Percentiles rank a stretch among this genome's conserved stretches.
Conservation (phyloP, 352 stramenopile genomes). For the Pythium vanterpoolii region DNA sequence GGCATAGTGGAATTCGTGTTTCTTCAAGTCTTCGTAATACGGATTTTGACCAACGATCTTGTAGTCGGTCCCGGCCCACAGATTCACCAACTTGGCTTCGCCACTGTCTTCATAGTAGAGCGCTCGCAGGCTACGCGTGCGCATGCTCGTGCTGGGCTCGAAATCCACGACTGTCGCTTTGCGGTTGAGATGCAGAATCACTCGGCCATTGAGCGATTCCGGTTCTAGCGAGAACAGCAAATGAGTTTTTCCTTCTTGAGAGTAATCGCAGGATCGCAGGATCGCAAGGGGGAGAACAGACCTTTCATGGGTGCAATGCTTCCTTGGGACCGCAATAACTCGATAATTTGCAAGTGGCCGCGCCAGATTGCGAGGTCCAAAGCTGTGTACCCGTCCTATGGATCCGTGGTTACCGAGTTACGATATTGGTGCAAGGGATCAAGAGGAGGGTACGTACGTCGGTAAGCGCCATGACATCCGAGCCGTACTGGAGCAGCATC, state of each 20-base stretch:
- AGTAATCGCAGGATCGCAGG: not conserved
- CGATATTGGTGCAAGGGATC: not conserved
- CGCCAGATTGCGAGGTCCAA: slow-evolving; percentile 82
- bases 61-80: slow-evolving; percentile 82
- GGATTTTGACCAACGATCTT: slow-evolving; percentile 73
- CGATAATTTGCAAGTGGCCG: slow-evolving; percentile 80
- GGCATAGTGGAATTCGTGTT: slow-evolving; percentile 68
- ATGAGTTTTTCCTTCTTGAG: too few species aligned
- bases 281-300: slow-evolving; percentile 4
- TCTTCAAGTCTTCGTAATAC: slow-evolving; percentile 68
- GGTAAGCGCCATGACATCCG: slow-evolving; percentile 71
- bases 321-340: slow-evolving; percentile 74
- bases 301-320: slow-evolving; percentile 84
- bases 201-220: slow-evolving; percentile 72
- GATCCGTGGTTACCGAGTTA: not conserved
- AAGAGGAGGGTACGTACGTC: slow-evolving; percentile 35
- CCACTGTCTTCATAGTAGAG: slow-evolving; percentile 77
- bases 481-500: slow-evolving; percentile 81
- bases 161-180: slow-evolving; percentile 81
- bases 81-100: slow-evolving; percentile 74
- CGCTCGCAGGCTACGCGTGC: slow-evolving; percentile 66
- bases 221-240: slow-evolving; percentile 38
- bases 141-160: slow-evolving; percentile 72
- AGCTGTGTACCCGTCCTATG: slow-evolving; percentile 75
- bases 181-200: slow-evolving; percentile 64